Evolutionary conservation across 176 grass and related monocot genomes (phyloP), one percentile per base, ranked within the genome.

Genomic region (Oryza longistaminata): DNA sequence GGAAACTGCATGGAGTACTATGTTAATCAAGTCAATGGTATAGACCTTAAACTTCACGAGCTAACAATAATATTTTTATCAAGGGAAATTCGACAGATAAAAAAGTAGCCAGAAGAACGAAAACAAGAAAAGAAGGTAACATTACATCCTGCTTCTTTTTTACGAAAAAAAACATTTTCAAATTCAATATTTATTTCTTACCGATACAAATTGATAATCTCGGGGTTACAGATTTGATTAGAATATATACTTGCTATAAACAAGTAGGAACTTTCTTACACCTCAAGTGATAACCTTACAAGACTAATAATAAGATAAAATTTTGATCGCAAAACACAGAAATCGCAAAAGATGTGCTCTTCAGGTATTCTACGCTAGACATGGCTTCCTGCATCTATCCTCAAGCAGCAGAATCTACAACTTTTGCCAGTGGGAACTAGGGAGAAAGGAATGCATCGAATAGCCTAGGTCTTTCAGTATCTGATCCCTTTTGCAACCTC

Each of bases 401-500:
- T 93, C 85, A 88, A 88, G 77, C 67, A 27, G 64, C 1, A 42
- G 27, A 64, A 66, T 86, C 74, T 90, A 90, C 81, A 66, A 82
- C 77, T 88, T 85, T 24, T 66, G 85, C 68, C 44, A 31, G 73
- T 46, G 58, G 58, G 58, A 9, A 24, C n/a, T 62, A 65, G 9
- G 67, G 42, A 82, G 79, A 78, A 82, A 81, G 19, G 21, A 82
- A 73, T 71, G 70, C 24, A 82, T 50, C 61, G 39, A 86, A 74
- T 19, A 77, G 43, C 11, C 60, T 24, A 81, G 12, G 61, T 85
- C 37, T 79, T 76, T 90, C 69, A 98, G 60, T 98, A 98, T 85
- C 90, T 88, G 35, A 98, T 86, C 12, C 83, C 93, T 77, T 98
- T 93, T 64, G 93, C 96, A 52, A 98, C 91, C 89, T 98, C 88